phyloP scores from a whole-genome alignment of 2,329 filamentous ascomycete genomes.

The Colletotrichum melonis region DNA sequence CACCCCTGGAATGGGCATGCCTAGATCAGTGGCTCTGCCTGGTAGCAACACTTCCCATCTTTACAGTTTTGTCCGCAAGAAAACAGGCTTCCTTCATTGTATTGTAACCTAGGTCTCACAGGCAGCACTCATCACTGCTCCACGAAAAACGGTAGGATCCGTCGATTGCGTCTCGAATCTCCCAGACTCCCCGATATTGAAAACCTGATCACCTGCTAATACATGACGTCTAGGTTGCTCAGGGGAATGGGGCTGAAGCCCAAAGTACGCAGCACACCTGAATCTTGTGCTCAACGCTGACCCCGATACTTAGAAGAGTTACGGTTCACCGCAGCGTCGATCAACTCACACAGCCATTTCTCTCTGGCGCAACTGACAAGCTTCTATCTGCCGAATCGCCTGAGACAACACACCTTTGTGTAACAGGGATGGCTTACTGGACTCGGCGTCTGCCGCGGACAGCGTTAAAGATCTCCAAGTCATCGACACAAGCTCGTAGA shows the following conservation, averaged over 20 bases:
- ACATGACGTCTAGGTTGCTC: background rate
- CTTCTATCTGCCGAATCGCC: background rate
- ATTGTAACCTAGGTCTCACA: background rate
- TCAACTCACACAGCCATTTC: background rate
- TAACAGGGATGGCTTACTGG: background rate
- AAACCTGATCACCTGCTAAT: background rate
- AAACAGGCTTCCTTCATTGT: background rate
- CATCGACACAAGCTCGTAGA: background rate
- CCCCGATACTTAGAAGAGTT: background rate
- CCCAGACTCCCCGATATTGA: background rate
- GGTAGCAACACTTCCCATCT: no score
- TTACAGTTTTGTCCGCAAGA: no score
- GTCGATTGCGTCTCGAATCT: background rate
- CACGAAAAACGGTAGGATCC: constrained; percentile 11
- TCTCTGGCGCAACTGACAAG: background rate
- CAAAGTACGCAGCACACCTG: background rate
- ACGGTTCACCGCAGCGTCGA: background rate
- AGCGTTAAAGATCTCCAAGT: background rate
- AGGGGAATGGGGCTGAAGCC: background rate
- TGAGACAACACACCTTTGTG: background rate
- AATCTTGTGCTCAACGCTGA: no score
- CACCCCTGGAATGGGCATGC: background rate
- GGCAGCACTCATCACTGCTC: background rate
- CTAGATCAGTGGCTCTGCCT: background rate
- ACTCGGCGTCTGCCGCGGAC: background rate